Evolutionary conservation across 495 filamentous ascomycete species (phyloP).

Genomic region (Copromyces sp.): DNA sequence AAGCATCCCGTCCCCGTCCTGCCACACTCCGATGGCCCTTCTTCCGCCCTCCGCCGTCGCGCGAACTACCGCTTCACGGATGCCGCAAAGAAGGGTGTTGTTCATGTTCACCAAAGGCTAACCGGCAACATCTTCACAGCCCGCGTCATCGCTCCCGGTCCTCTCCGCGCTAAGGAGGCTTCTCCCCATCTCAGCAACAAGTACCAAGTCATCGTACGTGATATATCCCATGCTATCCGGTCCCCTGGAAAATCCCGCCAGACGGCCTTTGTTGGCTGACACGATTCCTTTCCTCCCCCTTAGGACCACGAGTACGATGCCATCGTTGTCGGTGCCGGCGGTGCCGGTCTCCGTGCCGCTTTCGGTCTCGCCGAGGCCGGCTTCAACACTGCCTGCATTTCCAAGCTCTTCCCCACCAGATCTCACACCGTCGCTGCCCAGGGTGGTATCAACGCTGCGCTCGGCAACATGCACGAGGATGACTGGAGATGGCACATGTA

Average conservation of each 20-base stretch:
- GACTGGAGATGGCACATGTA: slow-evolving; percentile 99
- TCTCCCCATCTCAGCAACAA: slow-evolving; percentile 71
- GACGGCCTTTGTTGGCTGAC: slow-evolving; percentile 19
- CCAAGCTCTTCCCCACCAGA: slow-evolving; percentile 93
- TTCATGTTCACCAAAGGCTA: not conserved
- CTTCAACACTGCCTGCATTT: slow-evolving; percentile 97
- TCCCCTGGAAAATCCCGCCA: not conserved
- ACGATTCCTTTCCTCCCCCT: not conserved
- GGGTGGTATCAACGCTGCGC: slow-evolving; percentile 89
- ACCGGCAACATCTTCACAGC: slow-evolving; percentile 18
- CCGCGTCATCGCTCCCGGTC: slow-evolving; percentile 71
- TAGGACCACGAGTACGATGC: slow-evolving; percentile 61
- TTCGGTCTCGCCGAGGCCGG: slow-evolving; percentile 96
- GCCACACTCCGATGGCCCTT: not conserved
- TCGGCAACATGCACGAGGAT: slow-evolving; percentile 82
- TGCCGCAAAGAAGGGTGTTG: not conserved
- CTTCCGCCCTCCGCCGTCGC: not conserved
- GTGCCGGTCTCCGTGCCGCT: slow-evolving; percentile 86
- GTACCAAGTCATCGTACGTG: slow-evolving; percentile 84
- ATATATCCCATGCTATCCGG: slow-evolving; percentile 19
- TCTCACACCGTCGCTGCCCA: slow-evolving; percentile 93
- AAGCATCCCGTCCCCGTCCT: not conserved
- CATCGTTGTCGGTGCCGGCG: slow-evolving; percentile 88
- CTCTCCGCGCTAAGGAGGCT: slow-evolving; percentile 85
- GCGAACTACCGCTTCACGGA: not conserved